Base-by-base conservation (phyloP, 2,329 filamentous ascomycete species). In the Trichoderma koningiopsis region DNA sequence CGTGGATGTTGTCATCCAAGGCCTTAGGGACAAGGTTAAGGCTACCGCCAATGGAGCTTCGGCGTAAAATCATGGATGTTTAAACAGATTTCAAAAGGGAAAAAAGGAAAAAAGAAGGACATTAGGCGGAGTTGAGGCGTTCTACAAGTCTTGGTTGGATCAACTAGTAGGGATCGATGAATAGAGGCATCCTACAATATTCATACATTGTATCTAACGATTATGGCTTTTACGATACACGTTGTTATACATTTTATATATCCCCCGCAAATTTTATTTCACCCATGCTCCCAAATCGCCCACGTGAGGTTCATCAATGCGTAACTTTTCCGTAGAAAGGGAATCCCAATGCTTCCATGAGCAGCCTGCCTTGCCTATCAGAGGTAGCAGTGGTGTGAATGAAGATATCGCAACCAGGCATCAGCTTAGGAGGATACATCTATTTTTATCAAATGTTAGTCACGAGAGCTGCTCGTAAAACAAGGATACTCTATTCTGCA, bases 331-430 rank as follows among this genome's bases (percentile, higher is more conserved):
- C 93, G 75, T 92, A 88, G 79, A 97, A 97, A 0, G 94, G 94
- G 72, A 83, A 78, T 24, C 81, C 81, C 33, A 83, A 70, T 19
- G 81, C 80, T 72, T 83, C 77, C 72, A 83, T 83, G 65, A 97
- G 85, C 70, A 97, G 81, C 74, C 92, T 88, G 8, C 92, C 94
- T 75, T 97, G 94, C 75, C 90, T 89, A 79, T 97, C 93, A 33
- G 91, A 95, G 31, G 86, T 93, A 53, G 93, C 94, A 33, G 91
- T 91, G 1, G 94, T 97, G 80, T 96, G 90, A 68, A 97, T 85
- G 69, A 91, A 91, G 74, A 97, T 88, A 75, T 96, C 88, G 78
- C 91, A 92, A 78, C 94, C 94, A 19, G 94, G 92, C 74, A 97
- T 91, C 91, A 96, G 91, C 81, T 84, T 84, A 68, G 85, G 80